Base-by-base conservation (phyloP, 371 early-diverging fungal genomes). In the Mortierella polycephala region DNA sequence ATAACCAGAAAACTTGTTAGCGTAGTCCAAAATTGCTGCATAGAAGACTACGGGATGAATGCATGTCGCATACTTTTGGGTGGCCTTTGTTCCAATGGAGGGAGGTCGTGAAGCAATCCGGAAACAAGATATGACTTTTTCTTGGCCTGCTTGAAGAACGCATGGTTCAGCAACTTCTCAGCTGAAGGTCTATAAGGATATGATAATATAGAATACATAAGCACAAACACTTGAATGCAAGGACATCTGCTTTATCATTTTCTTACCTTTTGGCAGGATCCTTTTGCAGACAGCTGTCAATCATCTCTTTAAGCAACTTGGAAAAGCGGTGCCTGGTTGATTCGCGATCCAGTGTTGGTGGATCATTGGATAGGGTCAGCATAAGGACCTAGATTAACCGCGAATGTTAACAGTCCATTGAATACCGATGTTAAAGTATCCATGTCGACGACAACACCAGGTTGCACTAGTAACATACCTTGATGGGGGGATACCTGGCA, bases 401-500 rank as follows among this genome's bases (percentile, higher is more conserved):
- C 30, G 30, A 30, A 4, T 30, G 30, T 30, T 30, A 30, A 30
- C 30, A 30, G 30, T 4, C 30, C 30, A 30, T 30, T 30, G 4
- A 4, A 30, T 4, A 30, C 30, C 4, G 30, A 30, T 30, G 30
- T 30, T 4, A 30, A 30, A 30, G 30, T 30, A 30, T 30, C 91
- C 1, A 88, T 83, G 7, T 93, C 93, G 74, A 93, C 90, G 73
- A 45, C 45, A 21, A 30, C 4, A 44, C 95, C 56, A 95, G 93
- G 81, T 95, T 95, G 2, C 94, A 95, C 76, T 92, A 92, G 68
- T 86, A 91, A 66, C 93, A 94, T 83, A 92, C 94, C 86, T 96
- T 96, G 63, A 96, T 81, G 2, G 96, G 96, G 12, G 96, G 95
- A 67, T 86, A 94, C 76, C 94, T 95, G 16, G 96, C 95, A 82